Evolutionary conservation across 2,329 filamentous ascomycete species (phyloP).

Genomic region (Alternaria brassicae): DNA sequence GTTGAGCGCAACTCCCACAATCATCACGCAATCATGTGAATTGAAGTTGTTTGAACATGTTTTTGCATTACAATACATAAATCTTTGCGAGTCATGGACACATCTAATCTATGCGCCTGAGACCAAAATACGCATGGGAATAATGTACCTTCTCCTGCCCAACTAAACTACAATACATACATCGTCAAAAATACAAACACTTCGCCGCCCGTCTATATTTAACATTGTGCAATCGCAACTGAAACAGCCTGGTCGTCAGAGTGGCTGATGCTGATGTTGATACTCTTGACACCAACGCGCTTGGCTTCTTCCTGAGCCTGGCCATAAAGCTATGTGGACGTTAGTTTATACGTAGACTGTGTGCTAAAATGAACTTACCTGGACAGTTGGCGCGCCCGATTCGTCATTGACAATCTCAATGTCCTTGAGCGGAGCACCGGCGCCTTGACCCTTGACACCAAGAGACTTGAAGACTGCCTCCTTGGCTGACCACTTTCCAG

Average conservation of each 20-base stretch:
- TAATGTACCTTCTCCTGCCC: background rate
- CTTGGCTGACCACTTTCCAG: constrained; percentile 95
- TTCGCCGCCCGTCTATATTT: constrained; percentile 28
- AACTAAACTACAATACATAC: constrained; percentile 2
- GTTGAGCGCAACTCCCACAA: background rate
- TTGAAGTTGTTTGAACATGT: background rate
- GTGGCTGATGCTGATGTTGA: constrained; percentile 95
- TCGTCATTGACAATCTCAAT: constrained; percentile 89
- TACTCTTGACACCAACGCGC: constrained; percentile 83
- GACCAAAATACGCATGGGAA: constrained; percentile 3
- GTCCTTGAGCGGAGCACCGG: constrained; percentile 87
- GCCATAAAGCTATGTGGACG: constrained; percentile 74
- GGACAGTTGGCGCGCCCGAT: constrained; percentile 81
- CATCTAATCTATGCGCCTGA: constrained; percentile 2
- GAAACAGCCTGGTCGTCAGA: constrained; percentile 93
- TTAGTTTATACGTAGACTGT: constrained; percentile 22
- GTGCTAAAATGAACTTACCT: constrained; percentile 65
- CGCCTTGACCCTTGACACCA: constrained; percentile 84
- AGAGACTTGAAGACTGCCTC: constrained; percentile 98
- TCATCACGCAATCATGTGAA: background rate
- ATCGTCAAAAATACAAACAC: background rate
- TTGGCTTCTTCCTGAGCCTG: constrained; percentile 83
- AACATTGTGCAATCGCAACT: constrained; percentile 85
- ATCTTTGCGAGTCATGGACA: constrained; percentile 6
- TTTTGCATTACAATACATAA: constrained; percentile 16